phyloP scores from a whole-genome alignment of 371 early-diverging fungal species.

The Mortierella sp. region DNA sequence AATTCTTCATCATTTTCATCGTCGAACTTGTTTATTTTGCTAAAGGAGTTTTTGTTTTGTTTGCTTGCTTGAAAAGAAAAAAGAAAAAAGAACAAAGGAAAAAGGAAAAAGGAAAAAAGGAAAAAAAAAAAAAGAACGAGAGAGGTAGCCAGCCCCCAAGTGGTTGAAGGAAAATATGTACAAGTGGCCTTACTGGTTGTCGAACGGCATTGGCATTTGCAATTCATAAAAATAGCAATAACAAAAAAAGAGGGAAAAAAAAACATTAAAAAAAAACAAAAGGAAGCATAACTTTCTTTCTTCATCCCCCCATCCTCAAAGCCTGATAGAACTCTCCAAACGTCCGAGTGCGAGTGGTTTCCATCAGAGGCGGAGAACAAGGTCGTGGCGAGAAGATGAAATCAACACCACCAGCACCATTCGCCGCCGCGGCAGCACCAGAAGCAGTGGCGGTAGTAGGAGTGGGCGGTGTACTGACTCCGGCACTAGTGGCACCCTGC shows the following conservation, averaged over 20 bases:
- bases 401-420: constrained; percentile 5
- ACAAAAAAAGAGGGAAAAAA: neutral
- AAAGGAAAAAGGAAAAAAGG: neutral
- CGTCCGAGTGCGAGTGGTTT: constrained; percentile 11
- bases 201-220: too few species aligned
- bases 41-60: neutral
- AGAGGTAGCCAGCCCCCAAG: neutral
- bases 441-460: neutral
- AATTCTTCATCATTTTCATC: too few species aligned
- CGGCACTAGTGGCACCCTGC: neutral
- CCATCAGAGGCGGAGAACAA: constrained; percentile 20
- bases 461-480: neutral
- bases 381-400: constrained; percentile 53
- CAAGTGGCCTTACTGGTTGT: neutral
- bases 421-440: neutral
- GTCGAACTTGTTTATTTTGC: too few species aligned
- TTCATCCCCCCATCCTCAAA: constrained; percentile 29
- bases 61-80: neutral
- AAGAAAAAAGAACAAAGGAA: neutral
- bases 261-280: neutral
- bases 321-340: constrained; percentile 51
- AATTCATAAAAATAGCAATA: neutral
- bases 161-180: too few species aligned
- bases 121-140: neutral
- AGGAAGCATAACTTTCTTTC: neutral